These are phyloP conservation scores for Aspergillus jensenii DNA, from an alignment of 2,329 filamentous ascomycete species.

Conservation along the genomic window DNA sequence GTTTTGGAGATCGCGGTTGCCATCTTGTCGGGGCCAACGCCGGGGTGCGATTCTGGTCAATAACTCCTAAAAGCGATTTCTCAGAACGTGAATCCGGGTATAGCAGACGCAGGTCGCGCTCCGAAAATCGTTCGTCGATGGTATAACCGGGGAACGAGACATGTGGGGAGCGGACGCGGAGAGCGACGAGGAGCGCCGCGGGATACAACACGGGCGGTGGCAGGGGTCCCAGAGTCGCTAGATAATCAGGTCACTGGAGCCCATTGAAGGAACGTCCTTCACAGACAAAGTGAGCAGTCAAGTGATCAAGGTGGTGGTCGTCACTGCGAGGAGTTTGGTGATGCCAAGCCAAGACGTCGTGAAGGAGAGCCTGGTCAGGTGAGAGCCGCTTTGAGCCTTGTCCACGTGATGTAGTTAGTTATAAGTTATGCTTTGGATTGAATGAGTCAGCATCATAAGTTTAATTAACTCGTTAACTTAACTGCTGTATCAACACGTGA, in stretches of 20 bases:
- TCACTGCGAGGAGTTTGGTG: conserved; percentile 35
- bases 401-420: conserved; percentile 1
- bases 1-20: conserved; percentile 47
- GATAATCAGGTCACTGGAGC: conserved; percentile 19
- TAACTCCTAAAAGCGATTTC: conserved; percentile 24
- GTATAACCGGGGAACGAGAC: conserved; percentile 44
- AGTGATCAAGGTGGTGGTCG: conserved; percentile 21
- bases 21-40: conserved; percentile 32
- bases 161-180: conserved; percentile 42
- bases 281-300: conserved; percentile 19
- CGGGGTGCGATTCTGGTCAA: conserved; percentile 20
- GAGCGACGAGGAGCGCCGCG: conserved; percentile 26
- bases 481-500: not conserved
- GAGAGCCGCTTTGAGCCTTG: conserved; percentile 21
- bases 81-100: conserved; percentile 25
- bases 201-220: conserved; percentile 23
- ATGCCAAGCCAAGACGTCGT: conserved; percentile 40
- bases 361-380: conserved; percentile 27
- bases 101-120: conserved; percentile 30
- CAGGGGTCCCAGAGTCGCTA: conserved; percentile 22
- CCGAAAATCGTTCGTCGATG: conserved; percentile 34
- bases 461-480: not conserved
- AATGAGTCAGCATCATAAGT: not conserved
- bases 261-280: conserved; percentile 27
- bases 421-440: not conserved